A percentile compares a stretch with the other conserved stretches of the same genome.
Evolutionary conservation across 2,329 filamentous ascomycete genomes (phyloP).

Genomic region (Penicillium sp.): DNA sequence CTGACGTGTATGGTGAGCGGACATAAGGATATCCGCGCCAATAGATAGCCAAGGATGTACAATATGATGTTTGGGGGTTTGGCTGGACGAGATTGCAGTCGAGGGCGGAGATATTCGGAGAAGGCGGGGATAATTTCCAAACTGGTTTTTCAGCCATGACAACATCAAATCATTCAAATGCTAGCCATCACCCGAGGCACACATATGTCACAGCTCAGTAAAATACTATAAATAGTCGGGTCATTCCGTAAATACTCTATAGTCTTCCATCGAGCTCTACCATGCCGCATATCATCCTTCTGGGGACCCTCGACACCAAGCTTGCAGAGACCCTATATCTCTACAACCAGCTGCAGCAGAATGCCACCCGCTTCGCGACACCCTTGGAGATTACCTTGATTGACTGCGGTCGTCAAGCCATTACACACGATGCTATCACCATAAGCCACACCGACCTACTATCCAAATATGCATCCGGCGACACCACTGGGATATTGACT

Average conservation of each 20-base stretch:
- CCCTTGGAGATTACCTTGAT: background rate
- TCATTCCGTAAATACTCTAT: background rate
- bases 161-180: background rate
- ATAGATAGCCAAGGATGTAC: background rate
- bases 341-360: background rate
- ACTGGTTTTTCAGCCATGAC: background rate
- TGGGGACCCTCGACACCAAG: conserved; percentile 1
- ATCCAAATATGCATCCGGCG: background rate
- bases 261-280: background rate
- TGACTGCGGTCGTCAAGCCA: background rate
- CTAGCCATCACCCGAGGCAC: background rate
- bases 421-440: background rate
- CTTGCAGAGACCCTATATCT: background rate
- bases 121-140: background rate
- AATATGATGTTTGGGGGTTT: background rate
- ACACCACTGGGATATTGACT: background rate
- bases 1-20: background rate
- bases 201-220: background rate
- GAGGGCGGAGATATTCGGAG: background rate
- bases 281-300: background rate
- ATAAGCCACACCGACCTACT: background rate
- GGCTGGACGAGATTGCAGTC: background rate
- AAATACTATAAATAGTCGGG: background rate
- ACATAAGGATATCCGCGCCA: background rate
- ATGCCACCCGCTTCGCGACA: background rate